Evolutionary conservation across 2,329 filamentous ascomycete genomes (phyloP).

Genomic region (Diaporthe humulicola): DNA sequence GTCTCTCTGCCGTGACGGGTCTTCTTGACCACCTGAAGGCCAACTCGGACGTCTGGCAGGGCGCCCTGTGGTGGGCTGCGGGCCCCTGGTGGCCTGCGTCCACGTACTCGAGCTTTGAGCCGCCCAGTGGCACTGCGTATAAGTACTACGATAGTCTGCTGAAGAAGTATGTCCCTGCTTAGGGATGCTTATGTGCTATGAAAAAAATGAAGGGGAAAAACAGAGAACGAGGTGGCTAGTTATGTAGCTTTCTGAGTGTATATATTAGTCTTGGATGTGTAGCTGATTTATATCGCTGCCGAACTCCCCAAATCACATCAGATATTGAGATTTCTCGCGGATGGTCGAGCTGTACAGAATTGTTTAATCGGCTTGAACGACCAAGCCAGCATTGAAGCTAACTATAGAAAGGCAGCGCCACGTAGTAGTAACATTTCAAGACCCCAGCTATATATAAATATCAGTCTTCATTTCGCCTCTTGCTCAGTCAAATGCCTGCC

Average conservation of each 20-base stretch:
- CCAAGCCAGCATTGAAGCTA: too few relatives aligned
- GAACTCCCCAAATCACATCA: not conserved
- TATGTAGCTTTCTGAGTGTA: not conserved
- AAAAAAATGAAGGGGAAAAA: not conserved
- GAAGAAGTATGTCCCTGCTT: conserved; percentile 36
- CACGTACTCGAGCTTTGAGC: conserved; percentile 58
- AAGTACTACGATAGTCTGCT: conserved; percentile 45
- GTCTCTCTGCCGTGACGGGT: conserved; percentile 63
- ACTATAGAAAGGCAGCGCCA: too few relatives aligned
- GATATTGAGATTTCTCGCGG: not conserved
- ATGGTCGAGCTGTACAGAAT: not conserved
- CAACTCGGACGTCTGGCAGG: conserved; percentile 70
- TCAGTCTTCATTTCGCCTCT: not conserved
- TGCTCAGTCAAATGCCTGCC: not conserved
- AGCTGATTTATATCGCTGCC: too few relatives aligned
- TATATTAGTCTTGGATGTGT: not conserved
- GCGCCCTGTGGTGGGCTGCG: conserved; percentile 68
- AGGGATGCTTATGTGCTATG: not conserved
- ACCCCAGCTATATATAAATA: too few relatives aligned
- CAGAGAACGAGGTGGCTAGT: too few relatives aligned
- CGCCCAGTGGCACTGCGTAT: conserved; percentile 59
- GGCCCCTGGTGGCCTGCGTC: conserved; percentile 70
- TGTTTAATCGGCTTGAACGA: not conserved
- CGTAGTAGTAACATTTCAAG: not conserved
- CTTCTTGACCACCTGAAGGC: conserved; percentile 64